Base-by-base conservation (phyloP, 495 filamentous ascomycete species). In the Xylaria venustula region DNA sequence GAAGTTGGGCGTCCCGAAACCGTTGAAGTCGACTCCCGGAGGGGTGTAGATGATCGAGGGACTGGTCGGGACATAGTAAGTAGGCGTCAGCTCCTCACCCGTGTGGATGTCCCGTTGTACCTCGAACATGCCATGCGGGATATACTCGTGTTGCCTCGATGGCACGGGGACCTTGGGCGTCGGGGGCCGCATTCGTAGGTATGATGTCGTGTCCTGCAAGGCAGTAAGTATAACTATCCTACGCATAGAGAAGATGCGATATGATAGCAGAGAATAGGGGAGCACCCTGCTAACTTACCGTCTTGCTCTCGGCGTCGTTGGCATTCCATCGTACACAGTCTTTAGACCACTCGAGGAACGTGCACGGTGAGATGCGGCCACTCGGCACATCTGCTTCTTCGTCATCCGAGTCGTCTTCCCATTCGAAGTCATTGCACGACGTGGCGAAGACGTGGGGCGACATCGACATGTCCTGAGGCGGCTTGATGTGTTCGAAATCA, bases 31-130 rank as follows among this genome's bases (percentile, higher is more conserved):
- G 6, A 69, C 36, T 2, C 68, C 70, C 11, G 67, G 67, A 12
- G 70, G 63, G 6, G 61, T 57, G 59, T 51, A 66, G 44, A 70
- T 58, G 3, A 72, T 50, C 12, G 66, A 64, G 0, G 68, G 68
- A 22, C 44, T 57, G 0, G 9, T 50, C 14, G 66, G 66, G 14
- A 72, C 67, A 1, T 26, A 0, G 45, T 72, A 72, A 7, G n/a
- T 14, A 0, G 70, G 70, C 15, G 70, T 65, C n/a, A 67, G 47
- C 52, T 59, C 45, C 22, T 62, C 59, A 0, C 70, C 67, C 0
- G 67, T 70, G 1, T 47, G 2, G 17, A 48, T 1, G 26, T 72
- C 69, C 23, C 34, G 30, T 54, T 72, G 69, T 2, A 17, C 9
- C 37, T 44, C 23, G 0, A 17, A 12, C 0, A 14, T 1, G 1